Percentiles rank a stretch among this genome's conserved stretches.
phyloP scores from a whole-genome alignment of 371 early-diverging fungal genomes.

The Chytridium lagenaria region DNA sequence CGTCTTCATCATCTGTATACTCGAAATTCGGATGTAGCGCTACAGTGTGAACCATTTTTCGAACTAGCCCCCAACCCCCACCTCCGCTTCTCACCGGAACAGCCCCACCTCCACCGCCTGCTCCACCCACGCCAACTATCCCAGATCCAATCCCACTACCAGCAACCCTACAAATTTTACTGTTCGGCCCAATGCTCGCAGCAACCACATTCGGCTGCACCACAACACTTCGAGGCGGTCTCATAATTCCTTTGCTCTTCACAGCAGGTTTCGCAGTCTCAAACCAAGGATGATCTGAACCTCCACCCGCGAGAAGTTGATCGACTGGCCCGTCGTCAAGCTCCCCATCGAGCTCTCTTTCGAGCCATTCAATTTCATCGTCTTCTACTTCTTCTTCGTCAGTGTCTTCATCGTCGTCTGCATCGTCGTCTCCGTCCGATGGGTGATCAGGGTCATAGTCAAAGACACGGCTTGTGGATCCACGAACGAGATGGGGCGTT shows the following conservation, averaged over 20 bases:
- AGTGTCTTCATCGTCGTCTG: constrained; percentile 14
- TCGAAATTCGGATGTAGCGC: background rate
- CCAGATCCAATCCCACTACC: no score
- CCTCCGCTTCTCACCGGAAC: no score
- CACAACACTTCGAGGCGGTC: no score
- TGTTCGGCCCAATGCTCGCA: no score
- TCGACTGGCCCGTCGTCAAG: constrained; percentile 4
- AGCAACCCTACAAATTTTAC: no score
- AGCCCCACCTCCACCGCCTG: no score
- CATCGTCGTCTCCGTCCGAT: background rate
- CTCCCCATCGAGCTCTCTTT: constrained; percentile 21
- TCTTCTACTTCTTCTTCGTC: constrained; percentile 17
- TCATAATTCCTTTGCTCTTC: no score
- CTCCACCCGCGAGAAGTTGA: background rate
- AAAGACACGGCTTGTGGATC: background rate
- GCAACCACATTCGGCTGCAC: no score
- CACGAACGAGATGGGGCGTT: background rate
- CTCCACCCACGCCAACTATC: no score
- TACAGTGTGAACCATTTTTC: background rate
- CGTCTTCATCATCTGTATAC: constrained; percentile 9
- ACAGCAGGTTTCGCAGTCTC: background rate
- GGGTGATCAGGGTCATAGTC: background rate
- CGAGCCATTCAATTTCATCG: constrained; percentile 10
- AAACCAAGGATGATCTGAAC: constrained; percentile 1
- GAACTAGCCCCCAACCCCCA: no score